Evolutionary conservation across 2,329 filamentous ascomycete species (phyloP).

Genomic region (Aspergillus quadrilineatus): DNA sequence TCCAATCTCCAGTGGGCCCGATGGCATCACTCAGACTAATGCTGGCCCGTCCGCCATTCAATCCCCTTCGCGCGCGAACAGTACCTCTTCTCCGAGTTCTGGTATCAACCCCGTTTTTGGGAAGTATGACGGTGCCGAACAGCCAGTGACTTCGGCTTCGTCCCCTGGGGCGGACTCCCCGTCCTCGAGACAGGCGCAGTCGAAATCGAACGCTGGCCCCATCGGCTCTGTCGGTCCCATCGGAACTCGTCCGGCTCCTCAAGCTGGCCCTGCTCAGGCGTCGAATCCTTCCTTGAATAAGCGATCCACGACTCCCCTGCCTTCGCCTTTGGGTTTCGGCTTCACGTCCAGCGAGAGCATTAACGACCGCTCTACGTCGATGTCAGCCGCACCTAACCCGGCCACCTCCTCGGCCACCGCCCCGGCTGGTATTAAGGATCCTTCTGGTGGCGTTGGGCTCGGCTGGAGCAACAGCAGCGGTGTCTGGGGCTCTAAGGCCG

Average conservation of each 20-base stretch:
- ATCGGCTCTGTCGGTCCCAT: constrained; percentile 79
- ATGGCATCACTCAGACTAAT: constrained; percentile 50
- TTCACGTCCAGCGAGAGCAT: constrained; percentile 57
- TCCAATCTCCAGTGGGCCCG: constrained; percentile 47
- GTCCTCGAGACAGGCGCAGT: constrained; percentile 64
- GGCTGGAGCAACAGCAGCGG: constrained; percentile 78
- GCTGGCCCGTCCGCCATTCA: constrained; percentile 44
- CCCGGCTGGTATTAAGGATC: constrained; percentile 36
- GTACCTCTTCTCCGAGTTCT: constrained; percentile 71
- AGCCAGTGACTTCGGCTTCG: constrained; percentile 76
- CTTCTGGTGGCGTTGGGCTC: constrained; percentile 49
- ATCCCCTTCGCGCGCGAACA: constrained; percentile 72
- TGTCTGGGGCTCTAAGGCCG: constrained; percentile 81
- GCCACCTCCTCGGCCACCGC: constrained; percentile 44
- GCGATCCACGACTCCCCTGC: constrained; percentile 82
- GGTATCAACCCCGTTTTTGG: constrained; percentile 46
- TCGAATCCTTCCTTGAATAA: constrained; percentile 67
- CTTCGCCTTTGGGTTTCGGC: constrained; percentile 80
- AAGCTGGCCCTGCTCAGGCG: constrained; percentile 46
- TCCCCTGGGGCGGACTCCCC: constrained; percentile 75
- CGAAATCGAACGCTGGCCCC: constrained; percentile 52
- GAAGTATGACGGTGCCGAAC: constrained; percentile 60
- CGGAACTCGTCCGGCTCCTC: constrained; percentile 76
- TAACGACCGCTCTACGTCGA: constrained; percentile 58
- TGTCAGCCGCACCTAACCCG: constrained; percentile 62